Conservation (phyloP, 2,329 filamentous ascomycete species). For the Claviceps digitariae region DNA sequence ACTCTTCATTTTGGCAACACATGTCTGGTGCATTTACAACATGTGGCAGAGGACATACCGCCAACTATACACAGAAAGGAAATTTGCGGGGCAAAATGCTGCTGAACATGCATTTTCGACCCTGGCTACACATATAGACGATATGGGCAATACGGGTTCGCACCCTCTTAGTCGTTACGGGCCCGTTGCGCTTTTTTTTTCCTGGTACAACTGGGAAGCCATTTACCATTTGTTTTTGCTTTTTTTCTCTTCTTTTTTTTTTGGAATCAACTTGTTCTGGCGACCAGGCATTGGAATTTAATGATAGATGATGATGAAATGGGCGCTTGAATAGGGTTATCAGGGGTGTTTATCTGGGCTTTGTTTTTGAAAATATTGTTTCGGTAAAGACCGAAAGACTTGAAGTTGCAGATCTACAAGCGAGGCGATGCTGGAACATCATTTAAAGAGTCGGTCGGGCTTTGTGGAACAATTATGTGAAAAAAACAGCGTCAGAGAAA, state of each 20-base stretch:
- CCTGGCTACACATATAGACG: constrained; percentile 17
- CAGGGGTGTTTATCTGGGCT: too few relatives aligned
- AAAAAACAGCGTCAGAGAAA: background rate
- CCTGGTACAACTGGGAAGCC: constrained; percentile 17
- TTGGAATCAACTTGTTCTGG: too few relatives aligned
- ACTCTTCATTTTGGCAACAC: background rate
- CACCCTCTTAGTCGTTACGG: constrained; percentile 15
- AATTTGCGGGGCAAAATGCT: background rate
- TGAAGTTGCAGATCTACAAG: too few relatives aligned
- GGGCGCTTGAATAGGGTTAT: too few relatives aligned
- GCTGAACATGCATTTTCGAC: constrained; percentile 9
- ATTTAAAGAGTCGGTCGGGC: too few relatives aligned
- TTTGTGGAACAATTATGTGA: background rate
- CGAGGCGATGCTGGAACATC: too few relatives aligned
- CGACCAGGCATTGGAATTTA: too few relatives aligned
- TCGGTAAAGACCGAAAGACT: too few relatives aligned
- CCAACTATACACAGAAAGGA: background rate
- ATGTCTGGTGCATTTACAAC: background rate
- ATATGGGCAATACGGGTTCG: constrained; percentile 24
- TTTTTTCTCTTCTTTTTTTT: too few relatives aligned
- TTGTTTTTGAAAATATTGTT: too few relatives aligned
- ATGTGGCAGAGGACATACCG: background rate
- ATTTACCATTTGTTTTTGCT: too few relatives aligned
- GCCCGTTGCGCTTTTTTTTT: constrained; percentile 17
- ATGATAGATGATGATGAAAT: too few relatives aligned